These are phyloP conservation scores for Hypoxylon rubiginosum DNA, from an alignment of 2,329 filamentous ascomycete genomes.

Conservation along the genomic window DNA sequence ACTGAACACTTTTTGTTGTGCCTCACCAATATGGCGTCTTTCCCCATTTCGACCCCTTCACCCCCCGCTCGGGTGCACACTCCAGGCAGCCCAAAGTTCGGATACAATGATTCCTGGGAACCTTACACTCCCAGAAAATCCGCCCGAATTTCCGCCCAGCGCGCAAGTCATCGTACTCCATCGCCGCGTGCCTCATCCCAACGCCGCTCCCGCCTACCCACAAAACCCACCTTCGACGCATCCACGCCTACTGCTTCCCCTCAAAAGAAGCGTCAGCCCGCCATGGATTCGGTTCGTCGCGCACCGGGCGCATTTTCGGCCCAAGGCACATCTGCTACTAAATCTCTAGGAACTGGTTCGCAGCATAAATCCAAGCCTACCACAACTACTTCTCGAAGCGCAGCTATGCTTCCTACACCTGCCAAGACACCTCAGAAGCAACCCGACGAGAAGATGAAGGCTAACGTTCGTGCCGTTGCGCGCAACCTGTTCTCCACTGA, in stretches of 20 bases:
- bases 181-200: conserved; percentile 58
- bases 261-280: conserved; percentile 64
- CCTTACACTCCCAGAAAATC: conserved; percentile 81
- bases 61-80: conserved; percentile 71
- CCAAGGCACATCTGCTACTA: conserved; percentile 59
- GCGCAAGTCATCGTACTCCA: conserved; percentile 66
- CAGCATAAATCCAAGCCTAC: conserved; percentile 47
- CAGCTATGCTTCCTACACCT: conserved; percentile 79
- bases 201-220: conserved; percentile 50
- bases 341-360: conserved; percentile 55
- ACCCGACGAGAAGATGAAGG: conserved; percentile 63
- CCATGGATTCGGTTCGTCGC: conserved; percentile 63
- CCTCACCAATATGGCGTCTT: conserved; percentile 54
- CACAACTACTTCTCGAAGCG: conserved; percentile 52
- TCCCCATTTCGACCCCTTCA: conserved; percentile 69
- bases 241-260: conserved; percentile 62
- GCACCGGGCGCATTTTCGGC: conserved; percentile 61
- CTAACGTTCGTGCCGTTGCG: conserved; percentile 67
- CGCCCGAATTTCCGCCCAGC: conserved; percentile 68
- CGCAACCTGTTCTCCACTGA: conserved; percentile 73
- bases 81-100: conserved; percentile 77
- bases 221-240: conserved; percentile 44
- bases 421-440: conserved; percentile 81
- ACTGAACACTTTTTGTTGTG: not conserved
- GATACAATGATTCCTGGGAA: conserved; percentile 77